Conservation (phyloP, 306 rosid species). For the Corylus americana region DNA sequence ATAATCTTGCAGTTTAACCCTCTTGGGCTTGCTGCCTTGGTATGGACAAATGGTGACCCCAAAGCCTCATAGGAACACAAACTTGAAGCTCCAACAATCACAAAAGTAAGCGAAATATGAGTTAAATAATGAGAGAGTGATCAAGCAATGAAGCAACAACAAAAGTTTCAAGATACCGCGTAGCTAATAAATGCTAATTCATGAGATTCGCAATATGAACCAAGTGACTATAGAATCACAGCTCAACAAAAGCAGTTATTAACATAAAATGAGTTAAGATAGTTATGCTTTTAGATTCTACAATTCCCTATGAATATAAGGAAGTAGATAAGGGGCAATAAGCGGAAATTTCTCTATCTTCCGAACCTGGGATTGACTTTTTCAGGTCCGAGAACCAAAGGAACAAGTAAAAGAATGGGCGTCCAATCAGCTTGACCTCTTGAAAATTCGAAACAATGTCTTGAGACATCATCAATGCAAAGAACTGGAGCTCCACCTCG, state of each 20-base stretch:
- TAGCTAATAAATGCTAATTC: background rate
- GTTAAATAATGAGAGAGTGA: background rate
- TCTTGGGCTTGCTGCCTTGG: no score
- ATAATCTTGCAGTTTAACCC: no score
- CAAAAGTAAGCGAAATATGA: background rate
- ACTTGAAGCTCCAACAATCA: background rate
- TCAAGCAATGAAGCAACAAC: background rate
- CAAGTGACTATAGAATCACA: background rate
- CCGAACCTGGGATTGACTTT: constrained; percentile 84
- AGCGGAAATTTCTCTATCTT: constrained; percentile 19
- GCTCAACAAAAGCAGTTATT: background rate
- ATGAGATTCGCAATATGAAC: background rate
- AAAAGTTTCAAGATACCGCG: no score
- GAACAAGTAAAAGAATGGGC: constrained; percentile 90
- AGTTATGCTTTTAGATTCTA: background rate
- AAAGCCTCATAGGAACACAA: background rate
- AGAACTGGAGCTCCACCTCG: constrained; percentile 98
- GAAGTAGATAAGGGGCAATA: background rate
- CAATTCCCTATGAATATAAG: background rate
- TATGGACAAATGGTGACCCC: background rate
- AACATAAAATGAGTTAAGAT: background rate
- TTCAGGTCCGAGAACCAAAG: constrained; percentile 99
- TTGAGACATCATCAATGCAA: constrained; percentile 77
- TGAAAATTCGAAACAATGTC: constrained; percentile 69
- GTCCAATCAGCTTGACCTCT: constrained; percentile 64